These are phyloP conservation scores for Hyphodiscus sp. DNA, from an alignment of 2,329 filamentous ascomycete species.

Conservation along the genomic window DNA sequence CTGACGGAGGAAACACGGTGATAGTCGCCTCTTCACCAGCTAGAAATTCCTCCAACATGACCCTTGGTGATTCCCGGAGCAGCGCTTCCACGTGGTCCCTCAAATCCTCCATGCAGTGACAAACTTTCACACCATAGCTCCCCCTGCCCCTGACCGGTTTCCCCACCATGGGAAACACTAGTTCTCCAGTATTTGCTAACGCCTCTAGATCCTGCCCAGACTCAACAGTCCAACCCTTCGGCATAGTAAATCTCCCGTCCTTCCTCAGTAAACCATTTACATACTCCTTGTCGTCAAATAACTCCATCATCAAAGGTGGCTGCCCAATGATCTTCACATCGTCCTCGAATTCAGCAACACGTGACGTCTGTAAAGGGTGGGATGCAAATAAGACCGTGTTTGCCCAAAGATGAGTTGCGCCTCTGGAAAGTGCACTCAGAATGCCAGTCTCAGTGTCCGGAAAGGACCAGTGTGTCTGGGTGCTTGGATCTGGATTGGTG, in stretches of 20 bases:
- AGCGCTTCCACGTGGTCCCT: conserved; percentile 31
- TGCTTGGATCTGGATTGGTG: conserved; percentile 25
- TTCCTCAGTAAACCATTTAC: conserved; percentile 38
- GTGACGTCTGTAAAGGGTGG: conserved; percentile 41
- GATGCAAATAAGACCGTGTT: conserved; percentile 44
- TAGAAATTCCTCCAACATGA: conserved; percentile 44
- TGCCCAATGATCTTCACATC: conserved; percentile 38
- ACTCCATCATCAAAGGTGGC: conserved; percentile 39
- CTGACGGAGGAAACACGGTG: conserved; percentile 43
- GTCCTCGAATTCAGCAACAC: conserved; percentile 28
- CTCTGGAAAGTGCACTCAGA: conserved; percentile 33
- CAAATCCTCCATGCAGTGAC: conserved; percentile 29
- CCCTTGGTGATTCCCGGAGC: conserved; percentile 30
- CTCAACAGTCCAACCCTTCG: conserved; percentile 31
- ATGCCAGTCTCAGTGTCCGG: conserved; percentile 39
- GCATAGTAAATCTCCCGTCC: conserved; percentile 35
- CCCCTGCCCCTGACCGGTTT: conserved; percentile 44
- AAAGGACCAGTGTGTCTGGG: conserved; percentile 35
- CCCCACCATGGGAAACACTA: conserved; percentile 36
- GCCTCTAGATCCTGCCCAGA: conserved; percentile 9
- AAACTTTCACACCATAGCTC: conserved; percentile 44
- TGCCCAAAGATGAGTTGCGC: conserved; percentile 42
- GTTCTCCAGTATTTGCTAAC: conserved; percentile 12
- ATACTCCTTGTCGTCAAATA: conserved; percentile 44
- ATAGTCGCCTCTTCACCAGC: conserved; percentile 43